Evolutionary conservation across 2,329 filamentous ascomycete species (phyloP).

Genomic region (Talaromyces sp.): DNA sequence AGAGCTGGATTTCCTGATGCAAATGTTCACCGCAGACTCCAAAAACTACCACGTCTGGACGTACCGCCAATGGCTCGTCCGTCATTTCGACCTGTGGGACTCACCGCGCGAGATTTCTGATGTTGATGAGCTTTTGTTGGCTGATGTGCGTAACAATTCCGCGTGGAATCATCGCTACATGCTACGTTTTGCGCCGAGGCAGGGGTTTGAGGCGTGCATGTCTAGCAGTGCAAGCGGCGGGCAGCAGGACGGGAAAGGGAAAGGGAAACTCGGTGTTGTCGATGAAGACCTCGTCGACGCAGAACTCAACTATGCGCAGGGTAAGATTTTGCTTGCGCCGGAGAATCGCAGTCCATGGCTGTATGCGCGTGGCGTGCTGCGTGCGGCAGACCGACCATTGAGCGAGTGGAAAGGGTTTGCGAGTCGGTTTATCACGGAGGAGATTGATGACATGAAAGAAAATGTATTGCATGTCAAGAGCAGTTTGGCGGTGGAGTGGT

Average conservation of each 20-base stretch:
- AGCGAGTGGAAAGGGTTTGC: constrained; percentile 51
- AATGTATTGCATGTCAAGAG: constrained; percentile 47
- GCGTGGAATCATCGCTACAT: constrained; percentile 98
- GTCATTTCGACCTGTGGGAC: constrained; percentile 55
- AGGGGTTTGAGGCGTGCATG: constrained; percentile 36
- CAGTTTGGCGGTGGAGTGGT: constrained; percentile 53
- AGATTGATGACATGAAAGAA: constrained; percentile 30
- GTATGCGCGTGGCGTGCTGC: constrained; percentile 73
- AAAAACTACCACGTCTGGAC: constrained; percentile 99
- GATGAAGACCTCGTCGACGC: constrained; percentile 62
- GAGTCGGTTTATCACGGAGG: constrained; percentile 48
- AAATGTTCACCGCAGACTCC: constrained; percentile 77
- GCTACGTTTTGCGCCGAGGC: constrained; percentile 67
- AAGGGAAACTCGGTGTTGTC: constrained; percentile 40
- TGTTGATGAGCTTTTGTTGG: constrained; percentile 66
- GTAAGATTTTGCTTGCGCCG: constrained; percentile 70
- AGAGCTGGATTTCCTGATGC: constrained; percentile 70
- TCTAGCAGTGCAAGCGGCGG: constrained; percentile 1
- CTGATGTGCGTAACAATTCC: constrained; percentile 90
- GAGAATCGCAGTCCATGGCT: constrained; percentile 96
- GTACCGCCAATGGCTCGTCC: constrained; percentile 77
- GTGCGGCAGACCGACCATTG: constrained; percentile 54
- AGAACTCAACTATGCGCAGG: constrained; percentile 70
- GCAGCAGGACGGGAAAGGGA: constrained; percentile 20
- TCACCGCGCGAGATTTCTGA: constrained; percentile 60